Conservation (phyloP, 306 rosid species). For the Datisca glomerata region DNA sequence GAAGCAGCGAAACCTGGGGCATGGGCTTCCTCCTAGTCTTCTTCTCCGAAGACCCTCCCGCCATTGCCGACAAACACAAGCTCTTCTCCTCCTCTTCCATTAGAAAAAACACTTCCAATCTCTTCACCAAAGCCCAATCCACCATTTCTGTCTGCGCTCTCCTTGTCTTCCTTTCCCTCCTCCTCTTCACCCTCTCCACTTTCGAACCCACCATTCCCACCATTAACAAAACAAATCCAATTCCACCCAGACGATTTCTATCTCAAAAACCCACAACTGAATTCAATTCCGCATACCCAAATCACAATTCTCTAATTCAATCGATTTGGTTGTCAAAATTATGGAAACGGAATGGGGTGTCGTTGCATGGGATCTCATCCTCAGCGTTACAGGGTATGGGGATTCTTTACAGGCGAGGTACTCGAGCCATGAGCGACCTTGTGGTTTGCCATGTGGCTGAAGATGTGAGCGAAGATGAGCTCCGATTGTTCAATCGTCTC, state of each 20-base stretch:
- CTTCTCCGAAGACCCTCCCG: conserved; percentile 43
- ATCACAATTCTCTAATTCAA: neutral
- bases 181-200: conserved; percentile 79
- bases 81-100: conserved; percentile 17
- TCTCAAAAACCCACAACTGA: conserved; percentile 9
- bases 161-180: conserved; percentile 59
- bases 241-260: conserved; percentile 22
- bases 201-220: conserved; percentile 39
- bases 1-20: conserved; percentile 23
- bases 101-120: conserved; percentile 19
- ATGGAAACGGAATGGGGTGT: conserved; percentile 17
- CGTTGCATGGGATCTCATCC: neutral
- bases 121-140: conserved; percentile 53
- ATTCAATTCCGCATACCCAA: neutral
- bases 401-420: conserved; percentile 53
- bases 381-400: conserved; percentile 72
- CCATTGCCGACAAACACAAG: conserved; percentile 23
- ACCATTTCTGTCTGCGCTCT: conserved; percentile 68
- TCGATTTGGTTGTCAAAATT: conserved; percentile 15
- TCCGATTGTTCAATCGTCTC: conserved; percentile 50
- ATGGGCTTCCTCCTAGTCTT: conserved; percentile 64
- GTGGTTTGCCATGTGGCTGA: conserved; percentile 52
- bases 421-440: conserved; percentile 64
- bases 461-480: conserved; percentile 32
- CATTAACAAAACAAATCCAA: neutral